These are phyloP conservation scores for Chytridium lagenaria DNA, from an alignment of 371 early-diverging fungal species.

Conservation along the genomic window DNA sequence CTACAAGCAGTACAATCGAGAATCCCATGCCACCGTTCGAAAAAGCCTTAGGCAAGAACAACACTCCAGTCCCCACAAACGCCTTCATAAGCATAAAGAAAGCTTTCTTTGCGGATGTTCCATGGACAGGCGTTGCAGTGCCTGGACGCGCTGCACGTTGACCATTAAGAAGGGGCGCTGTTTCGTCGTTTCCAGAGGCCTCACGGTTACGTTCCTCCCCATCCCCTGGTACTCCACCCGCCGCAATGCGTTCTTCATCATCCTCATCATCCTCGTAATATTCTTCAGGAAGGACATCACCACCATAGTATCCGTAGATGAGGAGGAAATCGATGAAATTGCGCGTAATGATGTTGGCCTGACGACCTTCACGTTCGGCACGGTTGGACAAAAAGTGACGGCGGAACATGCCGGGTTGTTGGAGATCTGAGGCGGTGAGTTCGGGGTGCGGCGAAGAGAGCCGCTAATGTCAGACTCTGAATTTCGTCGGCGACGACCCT, in stretches of 20 bases:
- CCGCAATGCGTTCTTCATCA: constrained; percentile 11
- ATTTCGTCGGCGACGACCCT: constrained; percentile 40
- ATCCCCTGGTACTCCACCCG: constrained; percentile 44
- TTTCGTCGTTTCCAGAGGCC: neutral
- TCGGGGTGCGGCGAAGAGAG: constrained; percentile 58
- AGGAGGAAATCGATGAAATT: constrained; percentile 94
- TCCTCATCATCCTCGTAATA: constrained; percentile 68
- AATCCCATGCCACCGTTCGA: constrained; percentile 66
- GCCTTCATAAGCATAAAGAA: constrained; percentile 85
- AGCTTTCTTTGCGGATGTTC: constrained; percentile 79
- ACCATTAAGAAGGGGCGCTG: constrained; percentile 33
- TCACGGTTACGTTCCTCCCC: constrained; percentile 3
- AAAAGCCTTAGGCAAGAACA: constrained; percentile 83
- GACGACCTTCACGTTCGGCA: constrained; percentile 66
- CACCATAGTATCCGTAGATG: constrained; percentile 94
- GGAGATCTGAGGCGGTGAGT: constrained; percentile 40
- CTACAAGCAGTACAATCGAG: constrained; percentile 53
- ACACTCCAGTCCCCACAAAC: constrained; percentile 87
- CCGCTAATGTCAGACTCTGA: constrained; percentile 58
- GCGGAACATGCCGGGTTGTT: constrained; percentile 86
- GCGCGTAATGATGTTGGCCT: constrained; percentile 67
- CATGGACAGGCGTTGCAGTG: constrained; percentile 57
- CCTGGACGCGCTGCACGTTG: constrained; percentile 33
- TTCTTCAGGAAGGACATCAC: constrained; percentile 86
- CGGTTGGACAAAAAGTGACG: constrained; percentile 79